Base-by-base conservation (phyloP, 306 rosid genomes). In the Castanospermum australe region DNA sequence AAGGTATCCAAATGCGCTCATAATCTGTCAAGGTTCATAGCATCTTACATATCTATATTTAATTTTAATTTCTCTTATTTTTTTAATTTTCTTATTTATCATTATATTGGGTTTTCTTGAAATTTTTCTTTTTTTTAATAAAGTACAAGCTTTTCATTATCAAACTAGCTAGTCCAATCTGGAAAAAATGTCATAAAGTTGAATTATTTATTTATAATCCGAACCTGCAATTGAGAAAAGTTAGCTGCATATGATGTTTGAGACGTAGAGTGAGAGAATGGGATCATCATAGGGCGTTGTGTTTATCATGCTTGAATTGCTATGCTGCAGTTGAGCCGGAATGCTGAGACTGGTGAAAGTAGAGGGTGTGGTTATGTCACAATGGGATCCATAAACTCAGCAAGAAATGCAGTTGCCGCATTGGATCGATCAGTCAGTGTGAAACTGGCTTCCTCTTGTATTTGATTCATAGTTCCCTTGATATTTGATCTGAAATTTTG, bases 361-460 rank as follows among this genome's bases (percentile, higher is more conserved):
- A 70, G 59, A 13, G 92, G 92, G 47, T 86, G 87, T 65, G 92
- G 87, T 30, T 88, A 86, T 63, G 85, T 90, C 56, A 88, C 87
- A 52, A 75, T 86, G 86, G 83, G 75, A 33, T 81, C 94, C 8
- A 55, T 88, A 5, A 77, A 77, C 52, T 77, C 88, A 0, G 89
- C 90, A 9, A 90, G 68, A 83, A 73, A 76, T 4, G 87, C 90
- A 70, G 63, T 85, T 86, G 28, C 74, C 39, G 90, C 86, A 22
- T 66, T 90, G 79, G 94, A 90, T 79, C 76, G 84, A 63, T 66
- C 84, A 20, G 90, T 90, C 0, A 86, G 92, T 81, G 32, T 82
- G 77, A 73, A 87, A 82, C 32, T 74, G 20, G 41, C 14, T 36
- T 38, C 30, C 9, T 57, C 50, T 33, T 39, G 6, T 50, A n/a